These are phyloP conservation scores for Sparassis latifolia DNA, from an alignment of 1,284 basidiomycete species.

Conservation along the genomic window DNA sequence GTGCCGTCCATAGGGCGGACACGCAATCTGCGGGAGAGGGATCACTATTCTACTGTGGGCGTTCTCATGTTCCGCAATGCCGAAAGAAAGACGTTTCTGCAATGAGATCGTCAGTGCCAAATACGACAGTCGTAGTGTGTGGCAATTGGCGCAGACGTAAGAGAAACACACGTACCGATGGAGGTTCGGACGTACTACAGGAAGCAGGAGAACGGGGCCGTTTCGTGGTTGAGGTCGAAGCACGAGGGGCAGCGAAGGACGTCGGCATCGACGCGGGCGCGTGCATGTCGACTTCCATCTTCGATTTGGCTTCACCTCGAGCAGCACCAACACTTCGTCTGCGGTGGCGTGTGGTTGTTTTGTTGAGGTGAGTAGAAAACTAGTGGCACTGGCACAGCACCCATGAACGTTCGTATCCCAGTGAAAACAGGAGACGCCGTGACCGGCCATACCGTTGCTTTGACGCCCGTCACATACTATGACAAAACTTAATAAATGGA, in stretches of 20 bases:
- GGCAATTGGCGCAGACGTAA: background rate
- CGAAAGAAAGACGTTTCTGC: constrained; percentile 53
- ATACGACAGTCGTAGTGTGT: background rate
- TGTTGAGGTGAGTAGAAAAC: too few relatives aligned
- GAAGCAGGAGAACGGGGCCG: constrained; percentile 8
- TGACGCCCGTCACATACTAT: too few relatives aligned
- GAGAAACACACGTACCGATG: background rate
- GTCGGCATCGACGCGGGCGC: background rate
- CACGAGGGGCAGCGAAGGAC: background rate
- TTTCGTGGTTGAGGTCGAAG: constrained; percentile 1
- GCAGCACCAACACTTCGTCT: too few relatives aligned
- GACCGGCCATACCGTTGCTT: too few relatives aligned
- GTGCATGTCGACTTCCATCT: constrained; percentile 8
- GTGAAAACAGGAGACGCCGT: too few relatives aligned
- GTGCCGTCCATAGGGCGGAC: constrained; percentile 5
- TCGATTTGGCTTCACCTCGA: too few relatives aligned
- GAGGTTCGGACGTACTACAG: background rate
- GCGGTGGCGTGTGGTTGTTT: too few relatives aligned
- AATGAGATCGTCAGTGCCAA: background rate
- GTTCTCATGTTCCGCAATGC: constrained; percentile 23
- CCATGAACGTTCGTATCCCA: too few relatives aligned
- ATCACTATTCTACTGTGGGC: constrained; percentile 14
- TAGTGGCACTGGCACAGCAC: too few relatives aligned
- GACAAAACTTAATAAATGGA: too few relatives aligned
- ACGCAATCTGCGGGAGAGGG: constrained; percentile 1